phyloP scores from a whole-genome alignment of 2,329 filamentous ascomycete species.

The Alternaria brassicicola region DNA sequence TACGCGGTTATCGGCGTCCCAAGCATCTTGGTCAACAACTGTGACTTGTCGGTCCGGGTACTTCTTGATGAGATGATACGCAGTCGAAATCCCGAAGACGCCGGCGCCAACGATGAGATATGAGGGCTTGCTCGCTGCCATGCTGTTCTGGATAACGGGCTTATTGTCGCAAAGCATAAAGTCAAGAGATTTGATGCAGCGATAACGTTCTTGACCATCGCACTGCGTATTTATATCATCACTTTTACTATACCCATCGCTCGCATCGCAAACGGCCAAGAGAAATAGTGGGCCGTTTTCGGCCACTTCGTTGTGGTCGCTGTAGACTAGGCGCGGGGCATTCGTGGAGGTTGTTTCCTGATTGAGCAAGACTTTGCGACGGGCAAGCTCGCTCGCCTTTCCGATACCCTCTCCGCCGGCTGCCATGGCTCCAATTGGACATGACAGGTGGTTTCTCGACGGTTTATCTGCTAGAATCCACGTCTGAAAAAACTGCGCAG shows the following conservation, averaged over 20 bases:
- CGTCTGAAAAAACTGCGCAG: neutral
- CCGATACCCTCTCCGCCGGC: constrained; percentile 29
- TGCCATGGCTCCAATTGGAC: constrained; percentile 33
- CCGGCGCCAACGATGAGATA: constrained; percentile 47
- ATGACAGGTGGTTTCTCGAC: constrained; percentile 10
- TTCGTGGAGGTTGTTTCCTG: constrained; percentile 36
- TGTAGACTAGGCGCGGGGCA: constrained; percentile 32
- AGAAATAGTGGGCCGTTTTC: constrained; percentile 28
- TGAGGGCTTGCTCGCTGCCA: constrained; percentile 38
- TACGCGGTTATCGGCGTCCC: constrained; percentile 41
- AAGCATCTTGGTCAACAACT: constrained; percentile 48
- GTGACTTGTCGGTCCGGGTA: constrained; percentile 51
- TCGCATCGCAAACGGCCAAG: constrained; percentile 11
- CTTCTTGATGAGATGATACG: constrained; percentile 49
- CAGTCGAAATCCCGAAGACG: constrained; percentile 48
- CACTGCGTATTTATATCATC: constrained; percentile 27
- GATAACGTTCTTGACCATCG: constrained; percentile 3
- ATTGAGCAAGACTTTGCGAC: constrained; percentile 38
- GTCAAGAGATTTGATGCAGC: constrained; percentile 14
- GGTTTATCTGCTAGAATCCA: constrained; percentile 27
- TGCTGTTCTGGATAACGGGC: constrained; percentile 24
- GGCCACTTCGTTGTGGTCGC: constrained; percentile 23
- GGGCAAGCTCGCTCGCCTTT: constrained; percentile 20
- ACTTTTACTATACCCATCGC: constrained; percentile 11
- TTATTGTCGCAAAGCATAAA: constrained; percentile 24